Evolutionary conservation across 2,329 filamentous ascomycete species (phyloP).

Genomic region (Verticillium alfalfae): DNA sequence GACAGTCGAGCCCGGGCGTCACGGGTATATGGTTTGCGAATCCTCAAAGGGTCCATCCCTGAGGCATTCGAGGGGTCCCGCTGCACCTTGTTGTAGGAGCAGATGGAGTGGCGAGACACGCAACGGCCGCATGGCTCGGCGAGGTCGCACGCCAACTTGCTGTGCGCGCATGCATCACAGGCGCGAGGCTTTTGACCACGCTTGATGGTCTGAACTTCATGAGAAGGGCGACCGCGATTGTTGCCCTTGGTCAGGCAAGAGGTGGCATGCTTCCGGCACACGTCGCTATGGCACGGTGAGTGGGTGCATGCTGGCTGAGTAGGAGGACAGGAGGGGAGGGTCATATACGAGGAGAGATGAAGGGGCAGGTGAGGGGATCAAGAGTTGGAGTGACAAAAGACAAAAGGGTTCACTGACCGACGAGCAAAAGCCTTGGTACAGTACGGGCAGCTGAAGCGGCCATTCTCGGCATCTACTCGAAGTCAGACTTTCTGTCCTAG

Average conservation of each 20-base stretch:
- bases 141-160: conserved; percentile 21
- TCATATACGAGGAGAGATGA: neutral
- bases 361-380: neutral
- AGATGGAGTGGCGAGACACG: conserved; percentile 10
- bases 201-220: conserved; percentile 12
- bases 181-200: conserved; percentile 20
- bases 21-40: neutral
- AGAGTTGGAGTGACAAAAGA: too few species aligned
- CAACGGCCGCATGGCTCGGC: conserved; percentile 17
- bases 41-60: neutral
- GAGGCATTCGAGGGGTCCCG: neutral
- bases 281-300: conserved; percentile 10
- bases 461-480: conserved; percentile 3
- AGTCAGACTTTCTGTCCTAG: neutral
- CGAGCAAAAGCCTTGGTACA: conserved; percentile 14
- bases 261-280: conserved; percentile 19
- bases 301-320: neutral
- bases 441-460: conserved; percentile 11
- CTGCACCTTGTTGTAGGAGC: conserved; percentile 12
- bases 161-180: conserved; percentile 21
- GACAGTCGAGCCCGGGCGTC: conserved; percentile 13
- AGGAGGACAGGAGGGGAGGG: neutral
- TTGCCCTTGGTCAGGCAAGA: conserved; percentile 13
- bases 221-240: neutral
- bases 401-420: conserved; percentile 6